phyloP scores from a whole-genome alignment of 768 basidiomycete genomes.

The Terana coerulea region DNA sequence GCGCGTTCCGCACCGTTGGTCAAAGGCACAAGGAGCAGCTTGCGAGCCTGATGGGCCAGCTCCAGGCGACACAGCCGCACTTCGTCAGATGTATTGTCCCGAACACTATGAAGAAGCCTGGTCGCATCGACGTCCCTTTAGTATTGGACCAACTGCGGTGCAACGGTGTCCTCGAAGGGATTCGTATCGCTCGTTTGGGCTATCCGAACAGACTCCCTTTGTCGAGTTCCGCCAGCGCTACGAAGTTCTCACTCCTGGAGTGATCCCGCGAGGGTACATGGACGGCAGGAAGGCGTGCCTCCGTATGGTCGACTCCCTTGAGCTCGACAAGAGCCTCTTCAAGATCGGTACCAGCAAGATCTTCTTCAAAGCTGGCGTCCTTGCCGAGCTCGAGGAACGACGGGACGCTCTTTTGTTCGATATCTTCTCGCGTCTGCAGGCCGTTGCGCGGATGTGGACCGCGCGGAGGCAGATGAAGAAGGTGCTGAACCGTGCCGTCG shows the following conservation, averaged over 20 bases:
- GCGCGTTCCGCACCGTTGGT: constrained; percentile 93
- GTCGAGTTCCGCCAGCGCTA: constrained; percentile 97
- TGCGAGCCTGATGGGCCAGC: constrained; percentile 83
- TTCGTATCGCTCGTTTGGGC: constrained; percentile 94
- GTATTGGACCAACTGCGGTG: constrained; percentile 96
- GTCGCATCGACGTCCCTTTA: constrained; percentile 87
- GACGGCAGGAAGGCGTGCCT: constrained; percentile 93
- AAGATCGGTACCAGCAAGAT: constrained; percentile 96
- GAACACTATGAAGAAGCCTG: constrained; percentile 87
- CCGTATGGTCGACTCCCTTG: constrained; percentile 85
- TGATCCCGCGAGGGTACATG: constrained; percentile 95
- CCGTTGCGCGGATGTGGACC: constrained; percentile 79
- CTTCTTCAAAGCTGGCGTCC: constrained; percentile 97
- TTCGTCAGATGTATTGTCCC: constrained; percentile 99
- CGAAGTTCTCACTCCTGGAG: constrained; percentile 90
- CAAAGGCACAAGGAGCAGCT: constrained; percentile 97
- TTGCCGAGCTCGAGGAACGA: constrained; percentile 93
- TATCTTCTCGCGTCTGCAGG: constrained; percentile 85
- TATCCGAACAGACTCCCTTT: constrained; percentile 96
- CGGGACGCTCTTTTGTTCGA: constrained; percentile 86
- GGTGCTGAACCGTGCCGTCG: constrained; percentile 86
- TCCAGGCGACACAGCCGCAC: constrained; percentile 93
- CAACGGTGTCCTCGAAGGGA: constrained; percentile 98
- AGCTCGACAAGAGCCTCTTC: constrained; percentile 80
- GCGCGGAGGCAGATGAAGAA: constrained; percentile 92